Percentiles rank a stretch among this genome's conserved stretches.
phyloP scores from a whole-genome alignment of 768 basidiomycete genomes.

The Tylopilus balloui region DNA sequence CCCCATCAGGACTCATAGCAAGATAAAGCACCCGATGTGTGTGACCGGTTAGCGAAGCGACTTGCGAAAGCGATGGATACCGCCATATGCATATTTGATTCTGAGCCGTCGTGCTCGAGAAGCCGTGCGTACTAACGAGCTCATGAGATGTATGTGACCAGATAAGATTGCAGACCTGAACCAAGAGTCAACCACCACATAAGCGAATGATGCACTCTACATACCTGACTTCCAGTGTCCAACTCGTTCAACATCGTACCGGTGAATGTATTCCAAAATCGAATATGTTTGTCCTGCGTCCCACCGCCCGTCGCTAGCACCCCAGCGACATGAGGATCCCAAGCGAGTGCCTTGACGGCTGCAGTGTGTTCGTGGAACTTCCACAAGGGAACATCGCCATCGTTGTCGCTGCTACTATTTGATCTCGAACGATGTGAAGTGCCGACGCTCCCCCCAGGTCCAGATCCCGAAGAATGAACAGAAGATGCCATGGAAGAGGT shows the following conservation, averaged over 20 bases:
- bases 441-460: constrained; percentile 26
- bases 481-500: constrained; percentile 27
- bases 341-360: constrained; percentile 96
- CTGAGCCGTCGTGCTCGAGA: constrained; percentile 87
- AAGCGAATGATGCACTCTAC: neutral
- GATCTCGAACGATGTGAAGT: constrained; percentile 24
- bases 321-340: constrained; percentile 93
- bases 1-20: constrained; percentile 96
- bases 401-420: constrained; percentile 26
- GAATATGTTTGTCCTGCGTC: constrained; percentile 97
- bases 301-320: constrained; percentile 93
- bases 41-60: constrained; percentile 91
- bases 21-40: constrained; percentile 93
- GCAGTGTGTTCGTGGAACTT: constrained; percentile 97
- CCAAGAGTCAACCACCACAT: constrained; percentile 6
- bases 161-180: constrained; percentile 93
- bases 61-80: constrained; percentile 90
- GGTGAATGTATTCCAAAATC: constrained; percentile 93
- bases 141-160: constrained; percentile 97
- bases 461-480: constrained; percentile 26
- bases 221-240: constrained; percentile 94
- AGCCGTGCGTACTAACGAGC: constrained; percentile 96
- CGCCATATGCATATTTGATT: constrained; percentile 97
- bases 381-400: constrained; percentile 70
- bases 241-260: constrained; percentile 82